phyloP scores from a whole-genome alignment of 768 basidiomycete genomes.

The Amanita rubescens region DNA sequence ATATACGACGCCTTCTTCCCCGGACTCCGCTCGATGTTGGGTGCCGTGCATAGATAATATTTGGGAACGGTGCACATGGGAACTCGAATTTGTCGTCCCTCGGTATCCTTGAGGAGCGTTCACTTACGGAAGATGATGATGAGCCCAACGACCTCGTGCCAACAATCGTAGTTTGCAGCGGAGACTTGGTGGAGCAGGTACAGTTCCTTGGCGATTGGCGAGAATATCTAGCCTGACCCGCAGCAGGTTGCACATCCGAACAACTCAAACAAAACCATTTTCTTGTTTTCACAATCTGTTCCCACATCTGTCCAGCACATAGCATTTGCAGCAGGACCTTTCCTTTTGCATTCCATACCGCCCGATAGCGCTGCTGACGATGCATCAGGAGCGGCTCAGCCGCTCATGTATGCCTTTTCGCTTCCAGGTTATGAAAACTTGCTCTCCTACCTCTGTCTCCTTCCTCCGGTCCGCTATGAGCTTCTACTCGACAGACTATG shows the following conservation, averaged over 20 bases:
- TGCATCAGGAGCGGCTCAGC: slow-evolving; percentile 55
- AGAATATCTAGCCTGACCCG: slow-evolving; percentile 4
- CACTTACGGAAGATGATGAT: slow-evolving; percentile 34
- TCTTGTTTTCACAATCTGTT: slow-evolving; percentile 80
- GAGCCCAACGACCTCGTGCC: slow-evolving; percentile 58
- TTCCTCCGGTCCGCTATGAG: slow-evolving; percentile 86
- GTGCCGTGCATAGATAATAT: slow-evolving; percentile 94
- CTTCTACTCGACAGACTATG: slow-evolving; percentile 86
- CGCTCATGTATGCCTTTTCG: slow-evolving; percentile 86
- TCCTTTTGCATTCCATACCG: slow-evolving; percentile 68
- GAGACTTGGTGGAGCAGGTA: slow-evolving; percentile 92
- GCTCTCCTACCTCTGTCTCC: slow-evolving; percentile 59
- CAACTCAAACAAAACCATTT: slow-evolving; percentile 91
- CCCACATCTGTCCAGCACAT: slow-evolving; percentile 95
- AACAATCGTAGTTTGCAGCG: slow-evolving; percentile 88
- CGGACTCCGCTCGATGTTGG: slow-evolving; percentile 95
- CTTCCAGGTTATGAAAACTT: slow-evolving; percentile 80
- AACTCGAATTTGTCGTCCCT: slow-evolving; percentile 93
- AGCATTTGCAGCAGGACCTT: slow-evolving; percentile 93
- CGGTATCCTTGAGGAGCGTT: slow-evolving; percentile 66
- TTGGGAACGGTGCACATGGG: slow-evolving; percentile 98
- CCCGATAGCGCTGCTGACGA: slow-evolving; percentile 55
- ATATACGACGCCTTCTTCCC: slow-evolving; percentile 80
- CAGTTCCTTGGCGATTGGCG: slow-evolving; percentile 13
- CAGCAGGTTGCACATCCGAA: slow-evolving; percentile 84